Evolutionary conservation across 352 stramenopile species (phyloP).

Genomic region (Pythium scleroteichum): DNA sequence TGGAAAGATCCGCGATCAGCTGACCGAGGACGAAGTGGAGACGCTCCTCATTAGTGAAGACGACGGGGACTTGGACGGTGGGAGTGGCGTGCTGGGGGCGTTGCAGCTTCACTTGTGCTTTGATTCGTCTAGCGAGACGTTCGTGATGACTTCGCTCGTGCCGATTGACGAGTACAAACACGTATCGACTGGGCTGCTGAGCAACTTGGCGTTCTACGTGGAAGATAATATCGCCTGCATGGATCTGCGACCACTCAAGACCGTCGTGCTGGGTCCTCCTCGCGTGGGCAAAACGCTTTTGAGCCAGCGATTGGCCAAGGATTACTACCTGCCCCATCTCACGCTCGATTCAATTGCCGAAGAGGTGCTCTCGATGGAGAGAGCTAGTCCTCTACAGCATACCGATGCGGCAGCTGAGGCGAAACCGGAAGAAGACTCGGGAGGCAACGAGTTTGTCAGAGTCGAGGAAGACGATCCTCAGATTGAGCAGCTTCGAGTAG

Average conservation of each 20-base stretch:
- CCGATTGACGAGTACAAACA: slow-evolving; percentile 68
- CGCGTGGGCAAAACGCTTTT: slow-evolving; percentile 67
- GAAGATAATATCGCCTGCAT: slow-evolving; percentile 74
- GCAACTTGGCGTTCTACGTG: slow-evolving; percentile 65
- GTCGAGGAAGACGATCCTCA: slow-evolving; percentile 24
- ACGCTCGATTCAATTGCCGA: slow-evolving; percentile 46
- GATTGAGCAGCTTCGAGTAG: slow-evolving; percentile 42
- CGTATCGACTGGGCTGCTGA: slow-evolving; percentile 55
- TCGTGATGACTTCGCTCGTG: slow-evolving; percentile 57
- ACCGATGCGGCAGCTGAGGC: slow-evolving; percentile 3
- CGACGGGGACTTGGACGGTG: slow-evolving; percentile 29
- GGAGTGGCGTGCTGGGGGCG: slow-evolving; percentile 37
- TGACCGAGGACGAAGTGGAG: slow-evolving; percentile 47
- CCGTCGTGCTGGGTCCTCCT: slow-evolving; percentile 68
- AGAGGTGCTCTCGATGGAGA: slow-evolving; percentile 38
- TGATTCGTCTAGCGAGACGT: slow-evolving; percentile 40
- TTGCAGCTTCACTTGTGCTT: slow-evolving; percentile 80
- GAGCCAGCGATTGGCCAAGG: slow-evolving; percentile 48
- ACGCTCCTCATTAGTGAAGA: slow-evolving; percentile 60
- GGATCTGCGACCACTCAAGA: slow-evolving; percentile 72
- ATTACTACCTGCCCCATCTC: slow-evolving; percentile 75
- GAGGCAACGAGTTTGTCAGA: slow-evolving; percentile 17
- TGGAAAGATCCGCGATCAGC: slow-evolving; percentile 43
- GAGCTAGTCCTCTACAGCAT: slow-evolving; percentile 16
- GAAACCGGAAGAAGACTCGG: slow-evolving; percentile 24